Base-by-base conservation (phyloP, 2,329 filamentous ascomycete species). In the Coniochaeta sp. region DNA sequence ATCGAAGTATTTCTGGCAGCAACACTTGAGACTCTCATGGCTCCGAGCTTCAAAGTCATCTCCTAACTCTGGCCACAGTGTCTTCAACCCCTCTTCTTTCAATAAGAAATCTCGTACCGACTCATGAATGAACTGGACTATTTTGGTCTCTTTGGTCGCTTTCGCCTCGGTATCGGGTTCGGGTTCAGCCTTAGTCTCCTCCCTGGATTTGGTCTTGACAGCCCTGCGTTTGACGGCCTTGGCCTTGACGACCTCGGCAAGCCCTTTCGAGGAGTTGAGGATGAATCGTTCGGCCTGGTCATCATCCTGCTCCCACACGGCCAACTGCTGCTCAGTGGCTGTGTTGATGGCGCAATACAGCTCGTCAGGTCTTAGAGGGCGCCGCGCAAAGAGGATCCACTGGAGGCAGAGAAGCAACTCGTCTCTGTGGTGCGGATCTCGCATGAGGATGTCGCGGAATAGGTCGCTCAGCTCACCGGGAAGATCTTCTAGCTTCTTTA, bases 101-200 rank as follows among this genome's bases (percentile, higher is more conserved):
- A 79, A 24, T 0, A 83, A 68, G 54, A 78, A 82, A 11, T 82
- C 79, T 0, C 73, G 66, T 0, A 82, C 78, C 0, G 80, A 80
- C 63, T 82, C 77, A 43, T 83, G 80, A 6, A 83, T 82, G 65
- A 83, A 84, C 61, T 84, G 81, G 0, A 83, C 76, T 0, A 64
- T 76, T 47, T 14, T 47, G n/a, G 1, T 47, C 6, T 47, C 11
- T 11, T 1, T 12, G 5, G 3, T n/a, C 0, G 66, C 64, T 0
- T 26, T 1, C 14, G 28, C 28, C n/a, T n/a, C n/a, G n/a, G n/a
- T n/a, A n/a, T 28, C 16, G 6, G 31, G 31, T 6, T 11, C 31
- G 6, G 6, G 26, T n/a, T 26, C 22, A 16, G 47, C 5, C 17
- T 40, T 19, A 1, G 43, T 1, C 6, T 47, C 43, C 19, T 22